Base-by-base conservation (phyloP, 2,329 filamentous ascomycete genomes). In the Leptographium galeiforme region DNA sequence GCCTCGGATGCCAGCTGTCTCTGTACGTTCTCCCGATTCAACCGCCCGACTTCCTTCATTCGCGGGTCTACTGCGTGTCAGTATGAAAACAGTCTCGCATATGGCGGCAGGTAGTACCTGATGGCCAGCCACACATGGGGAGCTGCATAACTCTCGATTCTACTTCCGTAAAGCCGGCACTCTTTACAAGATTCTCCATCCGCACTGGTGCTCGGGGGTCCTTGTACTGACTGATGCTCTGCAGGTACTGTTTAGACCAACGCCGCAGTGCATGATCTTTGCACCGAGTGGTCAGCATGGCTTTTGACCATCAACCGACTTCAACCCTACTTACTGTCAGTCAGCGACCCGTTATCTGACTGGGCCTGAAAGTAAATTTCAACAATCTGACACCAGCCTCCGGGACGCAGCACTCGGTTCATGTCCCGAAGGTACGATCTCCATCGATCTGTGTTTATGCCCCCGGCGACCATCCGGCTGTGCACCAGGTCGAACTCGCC, bases 311-410 rank as follows among this genome's bases (percentile, higher is more conserved):
- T n/a, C 44, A 18, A 25, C 1, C 10, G 30, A 8, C 30, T 18
- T 36, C 12, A 14, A 2, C n/a, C 8, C 30, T 14, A 60, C 74
- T 66, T 62, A 76, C 80, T 73, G 50, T 82, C 75, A 12, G 79
- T 82, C 60, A 93, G 70, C n/a, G 79, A 81, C 6, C 89, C 89
- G 61, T 87, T 94, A 60, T 91, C 82, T 0, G 88, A 95, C 65
- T 95, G 90, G 32, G 87, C 82, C 58, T 89, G 88, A 66, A 84
- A 84, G 63, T 94, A 89, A 61, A 90, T 78, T 63, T 95, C 90
- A n/a, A 87, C 79, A 76, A 95, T 83, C 63, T 95, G 89, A 55
- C 86, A 77, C 88, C 89, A 95, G 1, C 90, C 89, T 2, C 83
- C 85, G 7, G 82, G 84, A 50, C 80, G 84, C 57, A 90, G 70